Base-by-base conservation (phyloP, 371 early-diverging fungal species). In the Nematocida homosporus region DNA sequence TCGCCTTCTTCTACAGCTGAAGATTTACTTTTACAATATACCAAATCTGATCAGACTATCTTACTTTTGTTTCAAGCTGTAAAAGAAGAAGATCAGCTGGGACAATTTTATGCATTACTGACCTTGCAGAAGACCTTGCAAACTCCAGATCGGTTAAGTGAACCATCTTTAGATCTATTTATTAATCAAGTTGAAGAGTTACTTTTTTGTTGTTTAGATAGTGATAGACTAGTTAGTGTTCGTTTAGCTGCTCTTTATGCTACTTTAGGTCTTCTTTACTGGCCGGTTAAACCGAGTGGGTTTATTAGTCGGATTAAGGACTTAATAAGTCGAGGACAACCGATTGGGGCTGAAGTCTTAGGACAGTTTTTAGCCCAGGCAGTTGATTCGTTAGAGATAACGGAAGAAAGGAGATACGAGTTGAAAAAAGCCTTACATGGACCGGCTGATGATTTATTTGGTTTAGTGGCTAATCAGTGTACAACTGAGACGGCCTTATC, bases 321-420 rank as follows among this genome's bases (percentile, higher is more conserved):
- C 20, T 52, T 79, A n/a, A 54, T 82, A 1, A 32, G 41, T 2
- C 41, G 30, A 10, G 69, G 56, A 29, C 65, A 64, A 3, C 25
- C 35, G 32, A 38, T 72, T 16, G 80, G 82, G 44, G 65, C 79
- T 42, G 60, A 65, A 32, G 57, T 81, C 10, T 59, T 84, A 2
- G 60, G 76, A 5, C 63, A 79, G 52, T 79, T 83, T 66, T 64
- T 84, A 20, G 63, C 77, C 29, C 65, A 78, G 55, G 47, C 79
- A 27, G 80, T 76, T 52, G 50, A 77, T 60, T 79, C 75, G 30
- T 64, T 65, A 38, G 80, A 82, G 30, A 82, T 84, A 8, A 79
- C 78, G 37, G 80, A 82, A 32, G 79, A 84, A 67, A 68, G 84
- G 63, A 67, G 81, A 38, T 55, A 55, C 55, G 84, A 84, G 55